These are phyloP conservation scores for Trichophyton simii DNA, from an alignment of 2,329 filamentous ascomycete genomes.

Conservation along the genomic window DNA sequence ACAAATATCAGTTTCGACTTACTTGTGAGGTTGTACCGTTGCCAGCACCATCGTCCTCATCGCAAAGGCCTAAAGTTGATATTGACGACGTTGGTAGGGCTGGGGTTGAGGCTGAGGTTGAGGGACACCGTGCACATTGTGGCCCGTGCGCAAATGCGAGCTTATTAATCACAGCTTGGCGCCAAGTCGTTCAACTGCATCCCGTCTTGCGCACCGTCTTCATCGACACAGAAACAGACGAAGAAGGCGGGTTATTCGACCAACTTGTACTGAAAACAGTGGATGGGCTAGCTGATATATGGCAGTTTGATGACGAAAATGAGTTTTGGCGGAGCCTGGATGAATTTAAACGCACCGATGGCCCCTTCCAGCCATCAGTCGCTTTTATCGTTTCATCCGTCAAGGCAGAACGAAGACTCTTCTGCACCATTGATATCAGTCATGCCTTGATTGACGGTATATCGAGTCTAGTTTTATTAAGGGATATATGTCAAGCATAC, in stretches of 20 bases:
- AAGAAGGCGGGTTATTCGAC: background rate
- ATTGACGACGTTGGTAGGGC: too few species aligned
- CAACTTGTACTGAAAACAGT: conserved; percentile 11
- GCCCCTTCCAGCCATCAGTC: background rate
- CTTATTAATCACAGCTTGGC: background rate
- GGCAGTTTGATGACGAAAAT: background rate
- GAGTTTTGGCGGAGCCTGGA: background rate
- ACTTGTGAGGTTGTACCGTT: background rate
- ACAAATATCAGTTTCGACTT: background rate
- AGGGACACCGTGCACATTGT: background rate
- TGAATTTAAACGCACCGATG: background rate
- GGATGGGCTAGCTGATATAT: background rate
- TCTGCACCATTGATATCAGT: conserved; percentile 23
- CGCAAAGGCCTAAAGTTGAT: background rate
- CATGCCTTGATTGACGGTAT: conserved; percentile 35
- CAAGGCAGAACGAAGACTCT: background rate
- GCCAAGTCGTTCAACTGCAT: conserved; percentile 3
- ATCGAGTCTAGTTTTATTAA: conserved; percentile 29
- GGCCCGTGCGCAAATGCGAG: background rate
- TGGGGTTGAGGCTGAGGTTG: too few species aligned
- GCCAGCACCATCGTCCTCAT: background rate
- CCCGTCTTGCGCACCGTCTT: conserved; percentile 4
- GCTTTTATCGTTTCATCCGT: conserved; percentile 10
- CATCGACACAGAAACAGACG: background rate
- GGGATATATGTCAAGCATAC: conserved; percentile 29